Base-by-base conservation (phyloP, 1,139 yeast species). In the Debaryomyces subglobosus region DNA sequence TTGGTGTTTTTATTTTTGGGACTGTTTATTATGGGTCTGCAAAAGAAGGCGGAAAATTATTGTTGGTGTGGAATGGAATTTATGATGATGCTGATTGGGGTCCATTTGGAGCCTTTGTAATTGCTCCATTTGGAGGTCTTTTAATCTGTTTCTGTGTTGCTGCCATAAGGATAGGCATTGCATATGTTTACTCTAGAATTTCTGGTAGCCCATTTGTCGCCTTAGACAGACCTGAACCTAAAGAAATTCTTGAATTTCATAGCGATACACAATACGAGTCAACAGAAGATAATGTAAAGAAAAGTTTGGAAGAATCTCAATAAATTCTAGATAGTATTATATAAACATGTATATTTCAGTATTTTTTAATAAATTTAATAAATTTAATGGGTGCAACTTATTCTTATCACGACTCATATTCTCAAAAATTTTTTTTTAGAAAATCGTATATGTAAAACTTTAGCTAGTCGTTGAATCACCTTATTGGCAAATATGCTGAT, bases 101-200 rank as follows among this genome's bases (percentile, higher is more conserved):
- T 60, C 84, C 96, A 0, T 92, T 91, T 69, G 97, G 96, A 27
- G 97, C 97, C 1, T 91, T 91, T 68, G 95, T 89, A 5, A 88
- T 85, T 55, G 96, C 97, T 1, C 97, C 97, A 4, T 77, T 85
- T 44, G 96, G 95, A 16, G 91, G 95, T 16, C 58, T 91, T 2
- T 53, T 86, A 2, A 72, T 85, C 52, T 85, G 89, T 1, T 66
- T 79, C 18, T 59, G 74, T 37, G 74, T 78, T 42, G 78, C 87
- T 30, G 84, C 63, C 1, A 32, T 79, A 8, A 79, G 97, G 64
- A 64, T 82, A 37, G 53, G 61, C 0, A 54, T 68, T 2, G 53
- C 63, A 33, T 82, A 70, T 55, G 18, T 72, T 0, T 64, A 69
- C 52, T 66, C 82, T 46, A 72, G 62, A 42, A 41, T 64, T 8